Evolutionary conservation across 2,329 filamentous ascomycete species (phyloP).

Genomic region (Sclerotinia glacialis): DNA sequence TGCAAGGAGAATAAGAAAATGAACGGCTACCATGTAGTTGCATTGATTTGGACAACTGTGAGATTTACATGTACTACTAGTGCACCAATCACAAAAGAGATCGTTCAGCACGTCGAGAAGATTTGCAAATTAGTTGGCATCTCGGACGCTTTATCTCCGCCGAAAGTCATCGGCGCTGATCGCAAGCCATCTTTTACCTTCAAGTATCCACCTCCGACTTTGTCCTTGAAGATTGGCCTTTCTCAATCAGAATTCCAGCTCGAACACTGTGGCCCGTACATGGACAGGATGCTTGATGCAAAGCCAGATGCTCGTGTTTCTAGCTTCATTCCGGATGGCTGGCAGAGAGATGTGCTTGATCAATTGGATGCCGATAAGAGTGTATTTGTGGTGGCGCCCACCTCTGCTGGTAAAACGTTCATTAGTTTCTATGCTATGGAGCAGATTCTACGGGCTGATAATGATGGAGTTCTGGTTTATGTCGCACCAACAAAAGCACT

Average conservation of each 20-base stretch:
- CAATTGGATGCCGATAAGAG: constrained; percentile 68
- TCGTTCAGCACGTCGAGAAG: constrained; percentile 40
- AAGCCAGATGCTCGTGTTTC: constrained; percentile 62
- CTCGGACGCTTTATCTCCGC: constrained; percentile 35
- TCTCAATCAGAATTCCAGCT: constrained; percentile 62
- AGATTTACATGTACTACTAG: constrained; percentile 42
- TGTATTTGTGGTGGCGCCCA: constrained; percentile 73
- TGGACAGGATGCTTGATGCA: constrained; percentile 72
- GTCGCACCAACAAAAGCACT: constrained; percentile 79
- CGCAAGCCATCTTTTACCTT: constrained; percentile 48
- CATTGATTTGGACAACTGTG: constrained; percentile 47
- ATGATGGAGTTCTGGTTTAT: constrained; percentile 72
- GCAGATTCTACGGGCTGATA: constrained; percentile 63
- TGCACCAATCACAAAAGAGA: constrained; percentile 44
- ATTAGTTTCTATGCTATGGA: constrained; percentile 85
- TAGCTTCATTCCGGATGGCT: constrained; percentile 70
- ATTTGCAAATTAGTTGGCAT: constrained; percentile 40
- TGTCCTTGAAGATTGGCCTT: constrained; percentile 38
- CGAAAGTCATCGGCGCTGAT: constrained; percentile 35
- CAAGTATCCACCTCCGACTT: constrained; percentile 40
- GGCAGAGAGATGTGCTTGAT: constrained; percentile 73
- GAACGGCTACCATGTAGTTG: constrained; percentile 44
- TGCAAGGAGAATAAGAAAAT: constrained; percentile 39
- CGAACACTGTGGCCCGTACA: constrained; percentile 65
- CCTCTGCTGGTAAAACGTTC: constrained; percentile 78